Percentiles rank a stretch among this genome's conserved stretches.
phyloP scores from a whole-genome alignment of 768 basidiomycete species.

The Rhizopogon rudus region DNA sequence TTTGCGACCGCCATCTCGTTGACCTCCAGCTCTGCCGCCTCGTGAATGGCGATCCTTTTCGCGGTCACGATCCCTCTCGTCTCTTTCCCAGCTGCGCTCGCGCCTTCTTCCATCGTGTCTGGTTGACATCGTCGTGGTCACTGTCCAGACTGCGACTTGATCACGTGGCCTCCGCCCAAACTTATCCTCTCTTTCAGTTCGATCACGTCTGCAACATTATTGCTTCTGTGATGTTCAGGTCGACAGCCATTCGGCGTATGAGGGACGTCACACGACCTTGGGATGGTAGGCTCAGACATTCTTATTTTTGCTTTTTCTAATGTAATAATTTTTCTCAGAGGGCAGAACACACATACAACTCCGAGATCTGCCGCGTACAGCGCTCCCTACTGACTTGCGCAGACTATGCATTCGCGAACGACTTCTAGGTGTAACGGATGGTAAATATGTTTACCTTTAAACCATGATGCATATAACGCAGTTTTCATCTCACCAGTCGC shows the following conservation, averaged over 20 bases:
- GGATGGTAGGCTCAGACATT: constrained; percentile 11
- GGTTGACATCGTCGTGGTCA: constrained; percentile 51
- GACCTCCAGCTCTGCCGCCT: constrained; percentile 25
- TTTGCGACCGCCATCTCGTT: constrained; percentile 30
- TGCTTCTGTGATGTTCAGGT: constrained; percentile 10
- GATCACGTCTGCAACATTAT: neutral
- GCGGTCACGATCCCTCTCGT: constrained; percentile 40
- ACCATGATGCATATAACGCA: neutral
- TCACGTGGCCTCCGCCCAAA: constrained; percentile 19
- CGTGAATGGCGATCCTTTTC: constrained; percentile 41
- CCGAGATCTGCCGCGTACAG: constrained; percentile 44
- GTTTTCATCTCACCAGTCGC: constrained; percentile 36
- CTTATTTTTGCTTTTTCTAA: neutral
- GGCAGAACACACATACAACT: constrained; percentile 40
- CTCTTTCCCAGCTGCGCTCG: constrained; percentile 61
- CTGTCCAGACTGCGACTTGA: constrained; percentile 18
- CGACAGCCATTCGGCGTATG: constrained; percentile 16
- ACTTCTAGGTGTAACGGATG: constrained; percentile 41
- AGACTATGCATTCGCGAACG: constrained; percentile 36
- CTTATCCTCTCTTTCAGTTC: neutral
- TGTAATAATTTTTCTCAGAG: constrained; percentile 9
- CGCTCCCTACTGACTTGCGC: constrained; percentile 52
- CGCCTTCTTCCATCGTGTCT: constrained; percentile 50
- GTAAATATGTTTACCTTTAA: constrained; percentile 11
- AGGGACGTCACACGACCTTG: constrained; percentile 5